These are phyloP conservation scores for Daucus carota DNA, from an alignment of 129 eudicot genomes.

Conservation along the genomic window DH1_v3.0 NC_030383.2:11924001-11924500, in stretches of 20 bases:
- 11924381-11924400: neutral
- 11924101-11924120: no score
- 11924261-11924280: conserved; percentile 84
- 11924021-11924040: no score
- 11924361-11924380: neutral
- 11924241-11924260: conserved; percentile 86
- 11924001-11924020: no score
- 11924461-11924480: conserved; percentile 85
- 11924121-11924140: no score
- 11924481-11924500: conserved; percentile 80
- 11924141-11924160: no score
- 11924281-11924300: conserved; percentile 87
- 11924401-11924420: neutral
- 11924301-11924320: conserved; percentile 46
- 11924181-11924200: conserved; percentile 59
- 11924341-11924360: neutral
- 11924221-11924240: conserved; percentile 76
- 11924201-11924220: conserved; percentile 95
- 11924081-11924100: no score
- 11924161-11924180: neutral
- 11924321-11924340: neutral
- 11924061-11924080: no score
- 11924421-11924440: conserved; percentile 72
- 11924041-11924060: no score
- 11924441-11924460: conserved; percentile 65